These are phyloP conservation scores for Wickerhamomyces subpelliculosus DNA, from an alignment of 805 yeast genomes.

Conservation along the genomic window DNA sequence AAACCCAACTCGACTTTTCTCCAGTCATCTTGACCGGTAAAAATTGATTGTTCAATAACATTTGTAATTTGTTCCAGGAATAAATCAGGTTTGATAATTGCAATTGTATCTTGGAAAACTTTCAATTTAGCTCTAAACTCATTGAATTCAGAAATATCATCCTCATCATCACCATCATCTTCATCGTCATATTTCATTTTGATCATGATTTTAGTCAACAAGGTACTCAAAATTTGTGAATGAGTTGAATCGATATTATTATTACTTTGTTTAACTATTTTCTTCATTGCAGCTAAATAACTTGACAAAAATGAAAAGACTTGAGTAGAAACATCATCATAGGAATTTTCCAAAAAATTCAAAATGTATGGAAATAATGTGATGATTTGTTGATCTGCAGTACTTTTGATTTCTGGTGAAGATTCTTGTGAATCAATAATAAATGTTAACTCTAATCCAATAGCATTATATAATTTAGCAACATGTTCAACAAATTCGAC, in stretches of 20 bases:
- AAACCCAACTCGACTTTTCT: slow-evolving; percentile 80
- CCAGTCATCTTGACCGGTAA: slow-evolving; percentile 49
- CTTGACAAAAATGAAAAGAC: slow-evolving; percentile 76
- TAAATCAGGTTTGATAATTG: slow-evolving; percentile 50
- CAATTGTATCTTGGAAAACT: slow-evolving; percentile 78
- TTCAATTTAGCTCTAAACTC: slow-evolving; percentile 74
- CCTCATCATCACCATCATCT: slow-evolving; percentile 68
- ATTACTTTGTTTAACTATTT: slow-evolving; percentile 34
- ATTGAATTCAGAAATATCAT: slow-evolving; percentile 66
- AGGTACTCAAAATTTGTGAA: slow-evolving; percentile 48
- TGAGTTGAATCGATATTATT: slow-evolving; percentile 31
- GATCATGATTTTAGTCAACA: slow-evolving; percentile 61
- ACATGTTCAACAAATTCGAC: slow-evolving; percentile 50
- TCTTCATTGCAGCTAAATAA: slow-evolving; percentile 65
- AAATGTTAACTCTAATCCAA: slow-evolving; percentile 70
- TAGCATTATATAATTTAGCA: slow-evolving; percentile 65
- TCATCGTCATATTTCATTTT: slow-evolving; percentile 80
- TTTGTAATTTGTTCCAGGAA: slow-evolving; percentile 52
- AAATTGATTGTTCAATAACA: slow-evolving; percentile 48
- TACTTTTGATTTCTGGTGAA: slow-evolving; percentile 26
- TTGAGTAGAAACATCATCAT: slow-evolving; percentile 82
- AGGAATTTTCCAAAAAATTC: slow-evolving; percentile 68
- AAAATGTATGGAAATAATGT: slow-evolving; percentile 69
- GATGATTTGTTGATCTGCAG: slow-evolving; percentile 44
- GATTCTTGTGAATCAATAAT: slow-evolving; percentile 53